Evolutionary conservation across 768 basidiomycete species (phyloP).

Genomic region (Podaxis sp.): DNA sequence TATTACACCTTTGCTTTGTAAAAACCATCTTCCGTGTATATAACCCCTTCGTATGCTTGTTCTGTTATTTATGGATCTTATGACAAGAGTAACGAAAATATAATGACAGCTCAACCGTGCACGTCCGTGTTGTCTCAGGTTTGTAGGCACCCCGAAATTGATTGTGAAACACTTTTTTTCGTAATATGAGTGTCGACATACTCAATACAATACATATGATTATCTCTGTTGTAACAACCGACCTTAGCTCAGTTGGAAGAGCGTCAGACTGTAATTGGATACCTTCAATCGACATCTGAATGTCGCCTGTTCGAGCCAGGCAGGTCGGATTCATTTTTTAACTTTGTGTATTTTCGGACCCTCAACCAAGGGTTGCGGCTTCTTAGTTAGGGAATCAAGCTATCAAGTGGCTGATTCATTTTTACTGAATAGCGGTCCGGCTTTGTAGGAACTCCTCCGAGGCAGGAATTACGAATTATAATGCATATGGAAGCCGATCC

Average conservation of each 20-base stretch:
- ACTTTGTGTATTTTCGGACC: too few species aligned
- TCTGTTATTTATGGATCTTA: background rate
- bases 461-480: background rate
- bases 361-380: too few species aligned
- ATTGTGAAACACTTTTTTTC: too few species aligned
- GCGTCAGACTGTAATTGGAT: slow-evolving; percentile 40
- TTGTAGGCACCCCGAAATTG: too few species aligned
- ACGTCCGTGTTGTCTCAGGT: background rate
- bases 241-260: slow-evolving; percentile 50
- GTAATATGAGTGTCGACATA: background rate
- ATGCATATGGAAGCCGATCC: too few species aligned
- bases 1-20: slow-evolving; percentile 5
- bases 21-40: background rate
- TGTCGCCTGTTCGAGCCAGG: slow-evolving; percentile 65
- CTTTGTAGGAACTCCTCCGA: background rate
- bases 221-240: slow-evolving; percentile 5
- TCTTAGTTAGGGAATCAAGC: too few species aligned
- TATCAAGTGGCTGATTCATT: too few species aligned
- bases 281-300: slow-evolving; percentile 13
- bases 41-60: background rate
- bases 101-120: background rate
- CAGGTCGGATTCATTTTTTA: slow-evolving; percentile 24
- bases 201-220: background rate
- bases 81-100: slow-evolving; percentile 7
- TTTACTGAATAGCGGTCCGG: too few species aligned